Evolutionary conservation across 2,329 filamentous ascomycete genomes (phyloP), one percentile per base, ranked within the genome.

Genomic region (Colletotrichum tofieldiae): DNA sequence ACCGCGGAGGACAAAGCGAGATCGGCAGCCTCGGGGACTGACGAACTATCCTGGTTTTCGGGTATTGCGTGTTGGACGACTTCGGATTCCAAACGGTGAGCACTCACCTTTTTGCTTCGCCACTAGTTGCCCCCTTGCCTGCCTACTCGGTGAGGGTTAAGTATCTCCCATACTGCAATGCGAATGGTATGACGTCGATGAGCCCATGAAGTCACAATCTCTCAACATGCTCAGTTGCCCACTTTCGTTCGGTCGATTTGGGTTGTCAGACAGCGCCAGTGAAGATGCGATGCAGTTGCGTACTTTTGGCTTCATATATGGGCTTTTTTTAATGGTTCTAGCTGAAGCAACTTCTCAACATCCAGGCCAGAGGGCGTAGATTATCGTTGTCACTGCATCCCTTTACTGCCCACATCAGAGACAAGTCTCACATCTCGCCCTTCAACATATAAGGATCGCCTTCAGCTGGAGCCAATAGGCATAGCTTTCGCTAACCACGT

Each of bases 331-430:
- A 3, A 4, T 12, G 9, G 39, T 7, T 16, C 16, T 2, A 18
- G 35, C 20, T 9, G 3, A 1, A 32, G 18, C 0, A 0, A 26
- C 1, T n/a, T 18, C 5, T 23, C 29, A 29, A 5, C 14, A 12
- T 8, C 14, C 14, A 6, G 23, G 18, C 6, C 14, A 14, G 5
- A 51, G 26, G 12, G 12, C 14, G 5, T 14, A 6, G 2, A 7
- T 4, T 12, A 29, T 29, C 5, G 18, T 20, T 29, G 35, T 35
- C 35, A 16, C 54, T 23, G 35, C 54, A 56, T 39, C 54, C 54
- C 35, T 56, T 8, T 7, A 56, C 20, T 14, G 0, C 18, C n/a
- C 2, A 9, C 12, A 6, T 12, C 12, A 18, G 54, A 39, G 54
- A 56, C 35, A 39, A 7, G 35, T n/a, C n/a, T 41, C n/a, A 12